A percentile compares a stretch with the other conserved stretches of the same genome.
Conservation (phyloP, 768 basidiomycete genomes). For the Clavaria fumosa region DNA sequence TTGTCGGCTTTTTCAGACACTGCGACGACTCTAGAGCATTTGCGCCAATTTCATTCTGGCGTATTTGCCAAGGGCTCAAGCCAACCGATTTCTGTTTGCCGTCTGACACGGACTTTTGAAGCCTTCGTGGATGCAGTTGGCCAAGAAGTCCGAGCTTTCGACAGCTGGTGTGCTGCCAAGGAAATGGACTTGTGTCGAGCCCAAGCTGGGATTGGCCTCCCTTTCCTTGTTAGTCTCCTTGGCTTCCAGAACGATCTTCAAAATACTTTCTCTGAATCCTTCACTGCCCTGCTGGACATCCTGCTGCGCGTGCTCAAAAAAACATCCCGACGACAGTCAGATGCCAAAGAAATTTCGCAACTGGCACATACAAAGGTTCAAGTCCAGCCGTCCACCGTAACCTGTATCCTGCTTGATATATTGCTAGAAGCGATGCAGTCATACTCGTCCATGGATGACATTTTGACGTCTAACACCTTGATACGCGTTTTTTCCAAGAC, state of each 20-base stretch:
- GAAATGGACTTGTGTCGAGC: conserved; percentile 59
- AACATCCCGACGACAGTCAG: conserved; percentile 12
- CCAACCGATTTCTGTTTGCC: background rate
- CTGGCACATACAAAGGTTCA: background rate
- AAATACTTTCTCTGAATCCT: conserved; percentile 41
- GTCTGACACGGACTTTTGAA: conserved; percentile 46
- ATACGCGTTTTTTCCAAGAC: conserved; percentile 45
- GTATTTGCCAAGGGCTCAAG: conserved; percentile 25
- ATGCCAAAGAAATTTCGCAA: background rate
- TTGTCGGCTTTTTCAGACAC: conserved; percentile 38
- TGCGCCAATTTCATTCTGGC: conserved; percentile 43
- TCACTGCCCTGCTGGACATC: conserved; percentile 39
- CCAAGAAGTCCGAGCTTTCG: conserved; percentile 38
- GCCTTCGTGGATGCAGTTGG: conserved; percentile 70
- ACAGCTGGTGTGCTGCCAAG: conserved; percentile 52
- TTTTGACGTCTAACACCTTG: conserved; percentile 36
- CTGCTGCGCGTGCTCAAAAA: conserved; percentile 23
- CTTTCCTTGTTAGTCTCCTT: conserved; percentile 48
- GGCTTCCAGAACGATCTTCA: conserved; percentile 42
- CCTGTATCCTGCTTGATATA: conserved; percentile 45
- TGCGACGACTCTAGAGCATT: conserved; percentile 44
- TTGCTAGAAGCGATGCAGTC: conserved; percentile 42
- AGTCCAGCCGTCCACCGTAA: conserved; percentile 33
- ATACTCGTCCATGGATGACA: conserved; percentile 43
- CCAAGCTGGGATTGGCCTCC: conserved; percentile 28